Percentiles rank a stretch among this genome's conserved stretches.
Evolutionary conservation across 73 alveolate species (phyloP).

Genomic region (Urostyla sp.): DNA sequence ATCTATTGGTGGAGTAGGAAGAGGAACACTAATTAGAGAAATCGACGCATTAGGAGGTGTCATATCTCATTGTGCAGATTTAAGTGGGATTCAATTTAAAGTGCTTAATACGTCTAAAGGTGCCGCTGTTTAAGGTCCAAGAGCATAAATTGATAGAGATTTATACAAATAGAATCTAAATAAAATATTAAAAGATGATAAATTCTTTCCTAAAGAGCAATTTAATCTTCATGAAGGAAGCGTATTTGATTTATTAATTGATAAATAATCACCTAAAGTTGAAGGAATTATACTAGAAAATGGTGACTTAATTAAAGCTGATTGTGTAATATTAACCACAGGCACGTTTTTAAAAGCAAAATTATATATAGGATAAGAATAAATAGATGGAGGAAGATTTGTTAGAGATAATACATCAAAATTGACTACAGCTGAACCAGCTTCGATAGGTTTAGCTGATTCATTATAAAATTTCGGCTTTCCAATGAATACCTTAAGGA

Average conservation of each 20-base stretch:
- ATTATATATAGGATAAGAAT: constrained; percentile 64
- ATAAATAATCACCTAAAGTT: constrained; percentile 4
- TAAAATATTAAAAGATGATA: constrained; percentile 3
- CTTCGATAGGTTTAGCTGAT: constrained; percentile 68
- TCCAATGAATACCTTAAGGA: constrained; percentile 70
- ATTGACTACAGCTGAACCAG: constrained; percentile 77
- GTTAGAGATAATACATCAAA: constrained; percentile 61
- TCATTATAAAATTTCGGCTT: constrained; percentile 46
- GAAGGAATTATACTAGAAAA: constrained; percentile 48
- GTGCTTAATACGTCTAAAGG: constrained; percentile 75
- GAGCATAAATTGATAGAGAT: constrained; percentile 81
- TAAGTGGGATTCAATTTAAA: constrained; percentile 74
- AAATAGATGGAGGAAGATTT: constrained; percentile 72
- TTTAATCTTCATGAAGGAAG: constrained; percentile 42
- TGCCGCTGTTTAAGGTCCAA: constrained; percentile 81
- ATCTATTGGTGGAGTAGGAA: constrained; percentile 79
- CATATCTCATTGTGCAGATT: constrained; percentile 70
- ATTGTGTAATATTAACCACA: constrained; percentile 69
- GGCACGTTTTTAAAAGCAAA: constrained; percentile 79
- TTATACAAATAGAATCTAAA: constrained; percentile 64
- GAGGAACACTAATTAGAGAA: constrained; percentile 75
- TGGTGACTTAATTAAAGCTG: constrained; percentile 55
- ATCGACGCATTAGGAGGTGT: constrained; percentile 84
- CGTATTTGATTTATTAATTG: constrained; percentile 46
- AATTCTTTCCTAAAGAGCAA: no score